Conservation (phyloP, 2,329 filamentous ascomycete species). For the Fusarium sp. region DNA sequence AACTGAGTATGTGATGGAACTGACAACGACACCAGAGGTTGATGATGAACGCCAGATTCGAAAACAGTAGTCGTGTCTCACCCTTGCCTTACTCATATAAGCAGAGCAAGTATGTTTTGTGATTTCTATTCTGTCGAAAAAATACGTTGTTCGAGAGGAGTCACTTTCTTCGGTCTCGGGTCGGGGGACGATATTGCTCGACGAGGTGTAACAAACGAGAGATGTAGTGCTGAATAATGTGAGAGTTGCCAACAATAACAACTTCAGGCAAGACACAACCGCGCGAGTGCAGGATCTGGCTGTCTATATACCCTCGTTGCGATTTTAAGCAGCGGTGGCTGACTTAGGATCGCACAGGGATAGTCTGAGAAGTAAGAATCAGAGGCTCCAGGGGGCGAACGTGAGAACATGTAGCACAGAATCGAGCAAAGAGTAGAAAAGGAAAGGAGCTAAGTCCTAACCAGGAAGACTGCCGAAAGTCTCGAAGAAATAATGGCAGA, state of each 20-base stretch:
- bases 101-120: slow-evolving; percentile 1
- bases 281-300: slow-evolving; percentile 50
- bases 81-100: slow-evolving; percentile 31
- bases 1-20: slow-evolving; percentile 4
- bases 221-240: slow-evolving; percentile 34
- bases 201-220: slow-evolving; percentile 41
- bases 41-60: slow-evolving; percentile 15
- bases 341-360: slow-evolving; percentile 46
- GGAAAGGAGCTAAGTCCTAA: slow-evolving; percentile 35
- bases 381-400: slow-evolving; percentile 39
- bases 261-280: slow-evolving; percentile 45
- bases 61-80: slow-evolving; percentile 36
- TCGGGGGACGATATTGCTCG: slow-evolving; percentile 35
- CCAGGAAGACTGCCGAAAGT: slow-evolving; percentile 41
- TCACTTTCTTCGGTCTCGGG: slow-evolving; percentile 26
- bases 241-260: slow-evolving; percentile 38
- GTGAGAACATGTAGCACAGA: slow-evolving; percentile 43
- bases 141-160: slow-evolving; percentile 23
- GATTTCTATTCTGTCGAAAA: slow-evolving; percentile 8
- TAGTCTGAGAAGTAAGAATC: slow-evolving; percentile 36
- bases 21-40: slow-evolving; percentile 1
- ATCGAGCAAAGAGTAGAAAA: slow-evolving; percentile 29
- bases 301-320: slow-evolving; percentile 54
- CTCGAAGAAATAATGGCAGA: slow-evolving; percentile 42
- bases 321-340: slow-evolving; percentile 45